Evolutionary conservation across 805 yeast genomes (phyloP).

Genomic region (Pichia nanzhaoensis): DNA sequence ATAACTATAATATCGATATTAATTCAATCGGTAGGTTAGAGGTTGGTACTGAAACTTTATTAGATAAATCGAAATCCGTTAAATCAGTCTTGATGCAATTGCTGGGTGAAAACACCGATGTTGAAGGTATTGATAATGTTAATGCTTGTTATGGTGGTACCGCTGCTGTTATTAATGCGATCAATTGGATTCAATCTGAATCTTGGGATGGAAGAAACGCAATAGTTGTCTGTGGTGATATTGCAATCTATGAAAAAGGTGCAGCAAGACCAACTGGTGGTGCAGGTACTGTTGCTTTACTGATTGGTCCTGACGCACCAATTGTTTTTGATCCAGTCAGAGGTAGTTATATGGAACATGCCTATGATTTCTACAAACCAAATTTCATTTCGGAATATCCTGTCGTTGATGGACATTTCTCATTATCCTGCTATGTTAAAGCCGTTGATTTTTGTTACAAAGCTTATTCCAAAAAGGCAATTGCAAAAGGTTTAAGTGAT

Average conservation of each 20-base stretch:
- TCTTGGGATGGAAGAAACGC: slow-evolving; percentile 99
- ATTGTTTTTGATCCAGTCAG: slow-evolving; percentile 82
- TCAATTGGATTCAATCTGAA: slow-evolving; percentile 94
- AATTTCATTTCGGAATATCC: slow-evolving; percentile 96
- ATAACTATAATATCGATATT: slow-evolving; percentile 78
- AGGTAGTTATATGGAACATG: slow-evolving; percentile 94
- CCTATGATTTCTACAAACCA: slow-evolving; percentile 97
- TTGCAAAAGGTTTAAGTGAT: slow-evolving; percentile 41
- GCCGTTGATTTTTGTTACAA: slow-evolving; percentile 86
- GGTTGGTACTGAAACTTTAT: slow-evolving; percentile 95
- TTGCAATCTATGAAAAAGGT: slow-evolving; percentile 95
- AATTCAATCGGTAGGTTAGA: slow-evolving; percentile 85
- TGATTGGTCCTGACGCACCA: slow-evolving; percentile 97
- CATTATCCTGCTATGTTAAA: slow-evolving; percentile 86
- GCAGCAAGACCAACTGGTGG: slow-evolving; percentile 99
- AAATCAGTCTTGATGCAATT: slow-evolving; percentile 94
- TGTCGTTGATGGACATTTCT: slow-evolving; percentile 94
- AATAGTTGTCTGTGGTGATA: slow-evolving; percentile 94
- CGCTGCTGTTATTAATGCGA: slow-evolving; percentile 83
- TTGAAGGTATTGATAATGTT: slow-evolving; percentile 93
- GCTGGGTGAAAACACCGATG: slow-evolving; percentile 78
- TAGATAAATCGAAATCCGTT: slow-evolving; percentile 95
- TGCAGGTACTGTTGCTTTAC: slow-evolving; percentile 92
- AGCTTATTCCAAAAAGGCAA: slow-evolving; percentile 71
- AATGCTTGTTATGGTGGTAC: slow-evolving; percentile 99